Conservation (phyloP, 257 asterid species). For the Hygrophila difformis region DNA sequence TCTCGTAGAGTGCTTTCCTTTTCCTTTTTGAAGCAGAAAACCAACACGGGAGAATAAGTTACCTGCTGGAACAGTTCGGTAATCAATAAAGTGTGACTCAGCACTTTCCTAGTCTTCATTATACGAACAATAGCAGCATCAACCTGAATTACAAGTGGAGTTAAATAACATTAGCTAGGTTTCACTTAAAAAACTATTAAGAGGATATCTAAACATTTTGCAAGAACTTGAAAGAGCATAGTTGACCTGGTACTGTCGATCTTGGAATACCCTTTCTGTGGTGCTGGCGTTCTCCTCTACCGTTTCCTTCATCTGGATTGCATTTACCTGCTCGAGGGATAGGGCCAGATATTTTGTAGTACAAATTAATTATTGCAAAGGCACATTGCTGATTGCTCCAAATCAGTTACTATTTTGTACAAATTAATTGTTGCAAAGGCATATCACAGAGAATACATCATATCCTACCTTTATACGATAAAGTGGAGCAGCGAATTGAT, state of each 20-base stretch:
- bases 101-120: conserved; percentile 92
- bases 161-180: background rate
- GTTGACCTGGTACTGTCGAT: conserved; percentile 89
- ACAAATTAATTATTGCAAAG: background rate
- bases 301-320: conserved; percentile 96
- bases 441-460: background rate
- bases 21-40: too few relatives aligned
- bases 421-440: background rate
- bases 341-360: background rate
- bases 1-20: too few relatives aligned
- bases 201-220: background rate
- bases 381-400: too few relatives aligned
- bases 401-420: background rate
- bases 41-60: background rate
- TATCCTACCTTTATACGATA: conserved; percentile 66
- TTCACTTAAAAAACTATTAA: background rate
- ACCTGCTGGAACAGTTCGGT: conserved; percentile 84
- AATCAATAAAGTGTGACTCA: conserved; percentile 79
- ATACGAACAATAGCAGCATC: conserved; percentile 99
- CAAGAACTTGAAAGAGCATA: background rate
- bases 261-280: conserved; percentile 91
- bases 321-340: conserved; percentile 62
- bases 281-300: conserved; percentile 94
- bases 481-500: conserved; percentile 72
- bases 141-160: conserved; percentile 36